Evolutionary conservation across 345 rosid species (phyloP), one percentile per base, ranked within the genome.

Genomic region (Corchorus capsularis): DNA sequence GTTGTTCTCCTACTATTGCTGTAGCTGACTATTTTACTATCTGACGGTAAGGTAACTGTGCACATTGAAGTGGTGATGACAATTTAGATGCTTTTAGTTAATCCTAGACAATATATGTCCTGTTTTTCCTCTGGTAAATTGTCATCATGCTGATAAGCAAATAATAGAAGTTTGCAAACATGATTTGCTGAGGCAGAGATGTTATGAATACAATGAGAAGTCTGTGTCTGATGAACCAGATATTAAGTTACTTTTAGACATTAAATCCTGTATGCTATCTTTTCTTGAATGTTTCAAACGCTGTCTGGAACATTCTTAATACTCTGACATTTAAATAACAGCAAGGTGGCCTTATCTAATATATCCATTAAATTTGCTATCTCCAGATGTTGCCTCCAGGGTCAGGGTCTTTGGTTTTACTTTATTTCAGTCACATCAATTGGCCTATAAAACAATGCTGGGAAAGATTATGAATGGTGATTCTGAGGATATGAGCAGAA

Each of bases 321-420:
- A 39, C 43, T 39, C 5, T 39, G 47, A 45, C 10, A 45, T 45
- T 4, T 1, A 45, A 45, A 45, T 7, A 45, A 45, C 10, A 45
- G 47, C 8, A 53, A 39, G 43, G 43, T 39, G 43, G 6, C 5
- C 43, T 39, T 53, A 13, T 17, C 19, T 14, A 13, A 9, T 50
- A 6, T 9, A 50, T 15, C 56, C 4, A 2, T 19, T 57, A 5
- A n/a, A 57, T 57, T 57, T 57, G 6, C 13, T 20, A 19, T 69
- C 20, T 79, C 67, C 90, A 94, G 98, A 81, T 64, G 76, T 87
- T 72, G 82, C 87, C 72, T 85, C 94, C 43, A 82, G 94, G 87
- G 85, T 94, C 43, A 82, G 94, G 87, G 85, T 94, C 82, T 61
- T 88, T 79, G 87, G 79, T 83, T 75, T 87, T 78, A 83, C 81